Base-by-base conservation (phyloP, 2,329 filamentous ascomycete genomes). In the Colletotrichum cordylinicola region DNA sequence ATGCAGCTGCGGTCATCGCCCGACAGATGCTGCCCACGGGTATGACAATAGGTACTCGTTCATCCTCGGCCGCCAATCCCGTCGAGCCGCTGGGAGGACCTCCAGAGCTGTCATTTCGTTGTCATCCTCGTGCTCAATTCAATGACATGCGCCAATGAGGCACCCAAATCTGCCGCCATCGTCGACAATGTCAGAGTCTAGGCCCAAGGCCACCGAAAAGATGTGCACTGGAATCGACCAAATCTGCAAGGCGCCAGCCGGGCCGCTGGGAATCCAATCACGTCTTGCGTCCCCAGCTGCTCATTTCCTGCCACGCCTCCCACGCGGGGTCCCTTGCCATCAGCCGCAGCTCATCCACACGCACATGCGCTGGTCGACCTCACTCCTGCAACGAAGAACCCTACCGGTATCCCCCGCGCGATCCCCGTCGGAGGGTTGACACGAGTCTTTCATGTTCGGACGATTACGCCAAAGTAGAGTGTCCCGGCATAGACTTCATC, bases 301-400 rank as follows among this genome's bases (percentile, higher is more conserved):
- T 67, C 62, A 56, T 62, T 58, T 72, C 62, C 55, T 56, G 21
- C 62, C 62, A 43, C 68, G 72, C 48, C n/a, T 29, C 31, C 67
- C 72, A 62, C 55, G 69, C 67, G 62, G 39, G 27, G 27, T 43
- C 60, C 69, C 72, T 67, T 64, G 72, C 31, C 62, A 60, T 65
- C 68, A 70, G 66, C 71, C 66, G 71, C 71, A 67, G 56, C 33
- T 52, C 56, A 55, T 29, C 33, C 27, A 58, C 52, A 27, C 48
- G 33, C 67, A 35, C 65, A 29, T n/a, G 21, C 12, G 43, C 43
- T 52, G 10, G 43, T 52, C 43, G 27, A 61, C 21, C 16, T 37
- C 37, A 55, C 56, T 55, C 65, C 29, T 73, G 56, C 71, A 73
- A 12, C 71, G 39, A 69, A 73, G 39, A 73, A 73, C 71, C 71